Percentiles rank a stretch among this genome's conserved stretches.
phyloP scores from a whole-genome alignment of 495 filamentous ascomycete species.

The Cercophora sp. region DNA sequence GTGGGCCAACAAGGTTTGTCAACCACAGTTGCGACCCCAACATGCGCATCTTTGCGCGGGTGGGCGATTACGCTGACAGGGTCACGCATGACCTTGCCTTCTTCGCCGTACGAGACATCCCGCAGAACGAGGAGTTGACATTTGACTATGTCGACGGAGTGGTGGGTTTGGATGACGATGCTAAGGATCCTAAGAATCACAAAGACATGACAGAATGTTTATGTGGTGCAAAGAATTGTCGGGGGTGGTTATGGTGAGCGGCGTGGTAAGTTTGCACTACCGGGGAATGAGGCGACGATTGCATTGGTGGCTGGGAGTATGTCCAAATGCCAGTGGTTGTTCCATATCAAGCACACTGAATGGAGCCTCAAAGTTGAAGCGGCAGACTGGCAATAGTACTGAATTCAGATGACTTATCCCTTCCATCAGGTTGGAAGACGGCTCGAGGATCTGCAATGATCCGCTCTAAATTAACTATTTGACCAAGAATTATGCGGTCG shows the following conservation, averaged over 20 bases:
- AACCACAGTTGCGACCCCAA: slow-evolving; percentile 73
- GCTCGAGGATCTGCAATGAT: too few species aligned
- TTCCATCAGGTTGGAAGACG: too few species aligned
- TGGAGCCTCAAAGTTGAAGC: too few species aligned
- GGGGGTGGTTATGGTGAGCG: slow-evolving; percentile 61
- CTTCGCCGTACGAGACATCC: slow-evolving; percentile 71
- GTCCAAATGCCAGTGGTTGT: too few species aligned
- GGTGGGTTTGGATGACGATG: slow-evolving; percentile 43
- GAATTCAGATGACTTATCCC: too few species aligned
- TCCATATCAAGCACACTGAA: too few species aligned
- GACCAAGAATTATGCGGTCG: too few species aligned
- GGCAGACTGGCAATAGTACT: too few species aligned
- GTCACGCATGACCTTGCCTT: slow-evolving; percentile 82
- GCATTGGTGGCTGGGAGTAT: background rate
- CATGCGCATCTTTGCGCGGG: slow-evolving; percentile 77
- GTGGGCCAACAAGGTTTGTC: slow-evolving; percentile 63
- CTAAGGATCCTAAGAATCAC: slow-evolving; percentile 45
- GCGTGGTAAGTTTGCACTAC: background rate
- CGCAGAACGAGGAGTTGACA: slow-evolving; percentile 67
- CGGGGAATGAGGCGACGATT: background rate
- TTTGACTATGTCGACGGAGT: slow-evolving; percentile 76
- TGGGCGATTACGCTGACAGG: slow-evolving; percentile 69
- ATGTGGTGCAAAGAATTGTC: slow-evolving; percentile 63
- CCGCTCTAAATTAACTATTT: too few species aligned
- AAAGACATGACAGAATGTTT: slow-evolving; percentile 56